A percentile compares a stretch with the other conserved stretches of the same genome.
These are phyloP conservation scores for Alternaria longipes DNA, from an alignment of 2,329 filamentous ascomycete genomes.

Conservation along the genomic window DNA sequence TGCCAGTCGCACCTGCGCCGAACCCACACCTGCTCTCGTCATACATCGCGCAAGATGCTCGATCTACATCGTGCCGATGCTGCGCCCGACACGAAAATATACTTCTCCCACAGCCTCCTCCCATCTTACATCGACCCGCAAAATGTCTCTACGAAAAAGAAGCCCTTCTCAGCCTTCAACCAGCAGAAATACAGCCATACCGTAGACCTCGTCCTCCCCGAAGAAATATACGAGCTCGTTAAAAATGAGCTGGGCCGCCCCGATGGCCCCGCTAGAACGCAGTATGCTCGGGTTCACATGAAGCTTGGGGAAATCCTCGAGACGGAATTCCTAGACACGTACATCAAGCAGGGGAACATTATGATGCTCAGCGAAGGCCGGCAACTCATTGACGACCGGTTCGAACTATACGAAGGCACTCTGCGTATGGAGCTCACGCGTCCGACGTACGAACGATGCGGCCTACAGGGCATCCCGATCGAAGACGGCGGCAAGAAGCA, in stretches of 20 bases:
- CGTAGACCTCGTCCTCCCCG: constrained; percentile 76
- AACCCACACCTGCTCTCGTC: not conserved
- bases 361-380: constrained; percentile 85
- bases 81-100: constrained; percentile 69
- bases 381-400: constrained; percentile 74
- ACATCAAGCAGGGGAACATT: constrained; percentile 83
- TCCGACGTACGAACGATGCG: constrained; percentile 82
- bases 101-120: constrained; percentile 74
- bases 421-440: constrained; percentile 82
- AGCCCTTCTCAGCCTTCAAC: constrained; percentile 77
- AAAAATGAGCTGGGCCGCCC: constrained; percentile 61
- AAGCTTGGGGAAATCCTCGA: constrained; percentile 75
- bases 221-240: constrained; percentile 66
- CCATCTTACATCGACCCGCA: constrained; percentile 73
- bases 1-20: not conserved
- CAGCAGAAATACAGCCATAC: constrained; percentile 74
- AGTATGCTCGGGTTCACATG: constrained; percentile 76
- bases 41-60: constrained; percentile 35
- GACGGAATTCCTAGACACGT: constrained; percentile 80
- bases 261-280: constrained; percentile 42
- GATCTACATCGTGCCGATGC: constrained; percentile 46
- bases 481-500: constrained; percentile 68
- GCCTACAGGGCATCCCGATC: constrained; percentile 76
- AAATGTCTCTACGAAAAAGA: constrained; percentile 65
- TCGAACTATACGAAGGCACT: constrained; percentile 73